These are phyloP conservation scores for Fusarium torulosum DNA, from an alignment of 2,329 filamentous ascomycete genomes.

Conservation along the genomic window DNA sequence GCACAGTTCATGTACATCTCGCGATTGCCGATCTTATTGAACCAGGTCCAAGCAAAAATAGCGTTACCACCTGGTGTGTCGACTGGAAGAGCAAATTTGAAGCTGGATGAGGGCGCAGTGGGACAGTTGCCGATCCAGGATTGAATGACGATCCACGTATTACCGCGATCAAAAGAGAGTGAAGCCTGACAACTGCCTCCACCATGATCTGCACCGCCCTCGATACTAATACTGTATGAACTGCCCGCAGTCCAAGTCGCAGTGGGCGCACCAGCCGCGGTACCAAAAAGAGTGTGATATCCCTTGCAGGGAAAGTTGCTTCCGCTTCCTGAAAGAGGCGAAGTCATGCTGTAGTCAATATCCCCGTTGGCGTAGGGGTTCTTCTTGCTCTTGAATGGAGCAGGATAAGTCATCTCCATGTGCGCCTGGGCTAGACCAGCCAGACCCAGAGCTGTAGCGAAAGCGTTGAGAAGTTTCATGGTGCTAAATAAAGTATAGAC, in stretches of 20 bases:
- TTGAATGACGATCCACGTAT: slow-evolving; percentile 74
- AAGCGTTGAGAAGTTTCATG: slow-evolving; percentile 27
- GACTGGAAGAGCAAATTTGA: slow-evolving; percentile 74
- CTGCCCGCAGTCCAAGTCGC: slow-evolving; percentile 73
- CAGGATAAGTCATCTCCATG: slow-evolving; percentile 66
- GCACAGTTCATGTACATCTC: slow-evolving; percentile 92
- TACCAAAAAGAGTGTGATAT: slow-evolving; percentile 62
- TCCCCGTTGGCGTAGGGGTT: slow-evolving; percentile 60
- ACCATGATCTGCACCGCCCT: slow-evolving; percentile 71
- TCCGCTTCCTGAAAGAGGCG: slow-evolving; percentile 70
- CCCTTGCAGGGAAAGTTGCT: slow-evolving; percentile 83
- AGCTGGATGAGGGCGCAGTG: slow-evolving; percentile 58
- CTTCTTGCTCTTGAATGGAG: slow-evolving; percentile 65
- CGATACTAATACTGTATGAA: slow-evolving; percentile 71
- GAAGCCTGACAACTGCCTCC: slow-evolving; percentile 83
- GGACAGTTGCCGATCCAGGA: slow-evolving; percentile 68
- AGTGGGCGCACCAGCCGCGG: slow-evolving; percentile 63
- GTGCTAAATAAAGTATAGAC: not conserved
- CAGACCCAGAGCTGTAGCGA: slow-evolving; percentile 57
- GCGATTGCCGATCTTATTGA: slow-evolving; percentile 80
- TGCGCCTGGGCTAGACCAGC: slow-evolving; percentile 61
- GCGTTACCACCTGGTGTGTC: slow-evolving; percentile 61
- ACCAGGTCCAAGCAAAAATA: slow-evolving; percentile 81
- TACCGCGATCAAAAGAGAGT: slow-evolving; percentile 78
- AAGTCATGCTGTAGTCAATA: slow-evolving; percentile 79